phyloP scores from a whole-genome alignment of 108 stramenopile genomes.

The Nannochloropsis salina region DNA sequence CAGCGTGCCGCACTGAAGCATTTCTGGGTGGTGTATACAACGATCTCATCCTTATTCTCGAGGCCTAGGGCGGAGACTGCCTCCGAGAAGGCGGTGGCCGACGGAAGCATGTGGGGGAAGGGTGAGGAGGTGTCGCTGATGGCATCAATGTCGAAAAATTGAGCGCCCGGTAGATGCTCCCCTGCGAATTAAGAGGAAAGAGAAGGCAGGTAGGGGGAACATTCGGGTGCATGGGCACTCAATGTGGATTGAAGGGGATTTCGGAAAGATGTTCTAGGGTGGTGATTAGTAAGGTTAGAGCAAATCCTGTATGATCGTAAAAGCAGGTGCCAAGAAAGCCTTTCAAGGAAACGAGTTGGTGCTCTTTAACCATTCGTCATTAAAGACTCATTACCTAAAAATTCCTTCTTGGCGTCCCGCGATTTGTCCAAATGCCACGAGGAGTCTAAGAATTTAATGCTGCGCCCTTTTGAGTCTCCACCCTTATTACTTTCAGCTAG shows the following conservation, averaged over 20 bases:
- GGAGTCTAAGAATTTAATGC: conserved; percentile 45
- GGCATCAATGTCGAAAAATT: conserved; percentile 56
- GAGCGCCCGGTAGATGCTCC: conserved; percentile 44
- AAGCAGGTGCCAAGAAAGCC: no score
- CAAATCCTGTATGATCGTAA: no score
- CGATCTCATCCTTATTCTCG: conserved; percentile 40
- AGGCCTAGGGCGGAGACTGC: conserved; percentile 42
- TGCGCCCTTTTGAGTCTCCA: not conserved
- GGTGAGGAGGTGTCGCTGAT: conserved; percentile 36
- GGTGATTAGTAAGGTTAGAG: no score
- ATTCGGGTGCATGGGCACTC: no score
- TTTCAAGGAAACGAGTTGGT: no score
- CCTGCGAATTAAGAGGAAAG: not conserved
- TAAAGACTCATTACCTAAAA: not conserved
- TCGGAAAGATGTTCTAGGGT: no score
- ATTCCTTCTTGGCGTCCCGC: conserved; percentile 37
- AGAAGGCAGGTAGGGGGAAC: not conserved
- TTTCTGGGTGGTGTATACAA: conserved; percentile 47
- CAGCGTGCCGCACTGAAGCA: conserved; percentile 52
- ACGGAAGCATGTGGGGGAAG: conserved; percentile 55
- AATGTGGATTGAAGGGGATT: no score
- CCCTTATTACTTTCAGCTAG: not conserved
- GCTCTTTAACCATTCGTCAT: no score
- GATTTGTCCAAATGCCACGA: conserved; percentile 51
- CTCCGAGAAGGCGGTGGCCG: conserved; percentile 43